Evolutionary conservation across 2,329 filamentous ascomycete genomes (phyloP).

Genomic region (Verticillium longisporum): DNA sequence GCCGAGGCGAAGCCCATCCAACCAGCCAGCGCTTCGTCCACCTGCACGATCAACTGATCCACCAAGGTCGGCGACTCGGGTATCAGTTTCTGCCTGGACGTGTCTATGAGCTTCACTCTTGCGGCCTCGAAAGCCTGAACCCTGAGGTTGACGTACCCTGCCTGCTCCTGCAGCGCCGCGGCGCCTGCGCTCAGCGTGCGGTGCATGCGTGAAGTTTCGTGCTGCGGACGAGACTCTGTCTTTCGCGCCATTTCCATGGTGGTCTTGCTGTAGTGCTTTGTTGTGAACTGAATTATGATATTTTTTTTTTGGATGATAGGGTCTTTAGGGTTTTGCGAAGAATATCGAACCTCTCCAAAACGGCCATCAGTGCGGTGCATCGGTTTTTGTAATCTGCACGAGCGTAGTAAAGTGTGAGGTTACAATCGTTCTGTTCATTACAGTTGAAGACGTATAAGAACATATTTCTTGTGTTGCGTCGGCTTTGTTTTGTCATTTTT

Average conservation of each 20-base stretch:
- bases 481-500: too few species aligned
- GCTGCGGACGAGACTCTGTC: not conserved
- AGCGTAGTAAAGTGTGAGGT: too few species aligned
- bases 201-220: not conserved
- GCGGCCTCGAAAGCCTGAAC: not conserved
- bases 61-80: not conserved
- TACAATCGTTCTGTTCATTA: too few species aligned
- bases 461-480: too few species aligned
- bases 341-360: too few species aligned
- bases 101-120: not conserved
- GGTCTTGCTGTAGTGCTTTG: not conserved
- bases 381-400: too few species aligned
- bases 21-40: not conserved
- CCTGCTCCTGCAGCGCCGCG: not conserved
- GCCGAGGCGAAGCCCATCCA: not conserved
- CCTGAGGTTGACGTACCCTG: not conserved
- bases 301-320: too few species aligned
- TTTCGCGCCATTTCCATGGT: not conserved
- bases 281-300: too few species aligned
- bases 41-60: not conserved
- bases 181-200: not conserved
- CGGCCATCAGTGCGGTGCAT: too few species aligned
- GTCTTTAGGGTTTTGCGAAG: too few species aligned
- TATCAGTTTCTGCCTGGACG: not conserved
- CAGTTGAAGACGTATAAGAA: too few species aligned